Conservation (phyloP, 768 basidiomycete genomes). For the Pleurotus ostreatus region DNA sequence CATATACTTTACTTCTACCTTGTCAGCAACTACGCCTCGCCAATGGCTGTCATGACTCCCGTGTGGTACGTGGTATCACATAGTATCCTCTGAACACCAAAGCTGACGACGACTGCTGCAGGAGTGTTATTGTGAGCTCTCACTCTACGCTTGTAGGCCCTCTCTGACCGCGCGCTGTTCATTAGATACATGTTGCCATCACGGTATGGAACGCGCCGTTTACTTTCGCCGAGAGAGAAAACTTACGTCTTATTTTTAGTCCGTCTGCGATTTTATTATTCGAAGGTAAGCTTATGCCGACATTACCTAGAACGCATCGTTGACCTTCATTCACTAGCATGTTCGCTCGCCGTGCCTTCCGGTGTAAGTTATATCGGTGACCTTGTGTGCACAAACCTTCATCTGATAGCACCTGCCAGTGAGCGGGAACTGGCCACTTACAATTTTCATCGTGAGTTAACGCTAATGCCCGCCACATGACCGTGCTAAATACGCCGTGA, state of each 20-base stretch:
- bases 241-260: slow-evolving; percentile 24
- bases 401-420: slow-evolving; percentile 31
- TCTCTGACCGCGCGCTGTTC: background rate
- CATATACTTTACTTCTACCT: slow-evolving; percentile 59
- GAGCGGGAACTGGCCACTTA: slow-evolving; percentile 36
- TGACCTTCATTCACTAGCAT: slow-evolving; percentile 24
- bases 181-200: slow-evolving; percentile 48
- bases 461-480: background rate
- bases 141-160: background rate
- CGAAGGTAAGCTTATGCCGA: slow-evolving; percentile 24
- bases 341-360: slow-evolving; percentile 48
- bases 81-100: background rate
- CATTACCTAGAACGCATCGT: background rate
- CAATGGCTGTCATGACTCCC: slow-evolving; percentile 34
- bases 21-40: slow-evolving; percentile 50
- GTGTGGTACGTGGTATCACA: slow-evolving; percentile 40
- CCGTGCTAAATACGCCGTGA: slow-evolving; percentile 9
- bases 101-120: slow-evolving; percentile 14
- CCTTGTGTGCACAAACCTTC: too few species aligned
- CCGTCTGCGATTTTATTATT: slow-evolving; percentile 45
- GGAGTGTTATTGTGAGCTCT: slow-evolving; percentile 48
- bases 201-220: slow-evolving; percentile 35
- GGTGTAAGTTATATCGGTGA: slow-evolving; percentile 30
- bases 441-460: slow-evolving; percentile 42
- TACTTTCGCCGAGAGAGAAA: background rate